phyloP scores from a whole-genome alignment of 495 filamentous ascomycete genomes.

The Neurospora hispaniola region DNA sequence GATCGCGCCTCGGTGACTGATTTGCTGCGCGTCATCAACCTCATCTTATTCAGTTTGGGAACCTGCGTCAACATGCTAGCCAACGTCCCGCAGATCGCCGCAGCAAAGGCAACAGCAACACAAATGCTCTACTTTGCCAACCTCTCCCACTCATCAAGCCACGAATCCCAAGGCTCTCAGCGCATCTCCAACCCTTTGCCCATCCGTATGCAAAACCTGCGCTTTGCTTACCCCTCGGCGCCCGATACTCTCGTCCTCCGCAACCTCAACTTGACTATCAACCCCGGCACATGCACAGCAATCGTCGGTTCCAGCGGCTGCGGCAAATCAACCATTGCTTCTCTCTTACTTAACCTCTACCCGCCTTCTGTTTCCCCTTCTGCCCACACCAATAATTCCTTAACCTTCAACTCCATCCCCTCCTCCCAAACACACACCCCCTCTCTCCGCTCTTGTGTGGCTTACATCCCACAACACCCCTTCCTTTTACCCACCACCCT shows the following conservation, averaged over 20 bases:
- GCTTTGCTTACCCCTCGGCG: slow-evolving; percentile 59
- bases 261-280: slow-evolving; percentile 50
- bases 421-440: slow-evolving; percentile 39
- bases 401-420: slow-evolving; percentile 49
- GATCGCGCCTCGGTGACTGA: slow-evolving; percentile 36
- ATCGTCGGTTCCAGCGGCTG: slow-evolving; percentile 77
- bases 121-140: slow-evolving; percentile 62
- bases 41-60: slow-evolving; percentile 72
- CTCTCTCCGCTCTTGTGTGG: slow-evolving; percentile 56
- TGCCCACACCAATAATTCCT: slow-evolving; percentile 3
- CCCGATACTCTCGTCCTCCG: slow-evolving; percentile 44
- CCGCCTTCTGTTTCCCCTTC: slow-evolving; percentile 2
- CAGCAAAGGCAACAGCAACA: slow-evolving; percentile 58
- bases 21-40: slow-evolving; percentile 65
- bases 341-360: slow-evolving; percentile 49
- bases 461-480: slow-evolving; percentile 68
- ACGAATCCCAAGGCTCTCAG: slow-evolving; percentile 46
- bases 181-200: slow-evolving; percentile 44
- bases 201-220: slow-evolving; percentile 47
- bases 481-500: slow-evolving; percentile 68
- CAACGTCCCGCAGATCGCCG: slow-evolving; percentile 71
- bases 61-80: slow-evolving; percentile 56
- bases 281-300: slow-evolving; percentile 51
- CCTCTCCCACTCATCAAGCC: slow-evolving; percentile 41
- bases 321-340: slow-evolving; percentile 80